Conservation (phyloP, 768 basidiomycete genomes). For the Mycena crocata region DNA sequence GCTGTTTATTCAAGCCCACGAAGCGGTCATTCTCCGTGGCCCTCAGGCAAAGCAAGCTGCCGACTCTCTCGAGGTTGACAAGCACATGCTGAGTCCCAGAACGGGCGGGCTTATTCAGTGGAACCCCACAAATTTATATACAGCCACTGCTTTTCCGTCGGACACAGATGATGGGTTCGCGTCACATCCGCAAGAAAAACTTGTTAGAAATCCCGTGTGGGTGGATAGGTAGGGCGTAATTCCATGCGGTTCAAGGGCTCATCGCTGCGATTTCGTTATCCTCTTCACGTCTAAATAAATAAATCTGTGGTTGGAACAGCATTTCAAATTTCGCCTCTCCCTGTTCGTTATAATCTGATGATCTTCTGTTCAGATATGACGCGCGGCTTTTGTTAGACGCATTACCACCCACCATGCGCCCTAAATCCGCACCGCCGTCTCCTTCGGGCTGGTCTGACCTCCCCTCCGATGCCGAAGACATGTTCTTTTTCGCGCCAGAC, state of each 20-base stretch:
- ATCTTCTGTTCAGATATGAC: slow-evolving; percentile 74
- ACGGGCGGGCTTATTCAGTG: slow-evolving; percentile 38
- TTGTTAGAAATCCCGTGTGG: slow-evolving; percentile 57
- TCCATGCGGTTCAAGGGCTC: slow-evolving; percentile 25
- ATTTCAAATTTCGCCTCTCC: slow-evolving; percentile 33
- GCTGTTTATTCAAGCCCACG: slow-evolving; percentile 76
- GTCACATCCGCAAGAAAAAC: slow-evolving; percentile 14
- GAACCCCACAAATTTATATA: slow-evolving; percentile 29
- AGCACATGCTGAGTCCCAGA: slow-evolving; percentile 4
- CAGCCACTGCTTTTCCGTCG: slow-evolving; percentile 14
- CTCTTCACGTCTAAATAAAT: too few relatives aligned
- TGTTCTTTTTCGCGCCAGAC: slow-evolving; percentile 77
- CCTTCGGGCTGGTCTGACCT: slow-evolving; percentile 85
- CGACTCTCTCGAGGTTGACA: slow-evolving; percentile 34
- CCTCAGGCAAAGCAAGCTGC: slow-evolving; percentile 53
- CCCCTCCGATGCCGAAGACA: slow-evolving; percentile 88
- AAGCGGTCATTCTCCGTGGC: slow-evolving; percentile 77
- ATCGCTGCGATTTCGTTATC: too few relatives aligned
- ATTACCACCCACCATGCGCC: slow-evolving; percentile 40
- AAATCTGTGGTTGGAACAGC: slow-evolving; percentile 37
- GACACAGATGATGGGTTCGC: slow-evolving; percentile 38
- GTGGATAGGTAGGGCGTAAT: slow-evolving; percentile 82
- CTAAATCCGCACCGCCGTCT: slow-evolving; percentile 42
- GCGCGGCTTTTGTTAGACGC: slow-evolving; percentile 78
- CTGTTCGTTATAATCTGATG: slow-evolving; percentile 36